Base-by-base conservation (phyloP, 2,329 filamentous ascomycete species). In the Aschersonia sp. region DNA sequence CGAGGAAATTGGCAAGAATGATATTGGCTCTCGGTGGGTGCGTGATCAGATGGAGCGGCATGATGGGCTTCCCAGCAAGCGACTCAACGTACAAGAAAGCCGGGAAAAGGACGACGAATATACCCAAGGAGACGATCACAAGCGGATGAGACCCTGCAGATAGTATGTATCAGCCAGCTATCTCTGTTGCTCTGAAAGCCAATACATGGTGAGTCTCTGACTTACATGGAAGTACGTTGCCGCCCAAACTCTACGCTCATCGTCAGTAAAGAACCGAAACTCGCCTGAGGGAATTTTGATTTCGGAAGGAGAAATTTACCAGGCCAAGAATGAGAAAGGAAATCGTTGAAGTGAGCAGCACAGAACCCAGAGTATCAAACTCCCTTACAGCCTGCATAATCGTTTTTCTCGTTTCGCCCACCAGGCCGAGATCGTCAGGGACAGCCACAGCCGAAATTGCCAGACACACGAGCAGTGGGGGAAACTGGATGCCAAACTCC, bases 401-500 rank as follows among this genome's bases (percentile, higher is more conserved):
- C 5, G 66, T 67, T 51, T 69, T 68, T 22, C 66, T 57, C 47
- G 66, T 37, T 12, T 37, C 66, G 5, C 66, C 67, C 39, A 66
- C 57, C 12, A 77, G 55, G 30, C 76, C 76, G n/a, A 81, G 61
- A 30, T 74, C 67, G 6, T 56, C 54, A 1, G 79, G 78, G 29
- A 80, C 69, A 6, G 68, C 67, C 6, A 72, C 48, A 44, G 58
- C 57, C 2, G 72, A 66, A n/a, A 76, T 57, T 7, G 59, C 52
- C 43, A 76, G 60, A 50, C 69, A 72, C 2, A 74, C 44, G 0
- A 72, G 30, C 32, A 81, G 56, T 0, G 68, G 64, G 3, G 75
- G 71, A 4, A 81, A 65, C 60, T 83, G 79, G 6, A 81, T 62
- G 47, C 76, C 76, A 57, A 82, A 87, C 48, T 82, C 81, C 79